These are phyloP conservation scores for Cymbopogon flexuosus DNA, from an alignment of 202 grass and related monocot genomes.

Conservation along the genomic window DNA sequence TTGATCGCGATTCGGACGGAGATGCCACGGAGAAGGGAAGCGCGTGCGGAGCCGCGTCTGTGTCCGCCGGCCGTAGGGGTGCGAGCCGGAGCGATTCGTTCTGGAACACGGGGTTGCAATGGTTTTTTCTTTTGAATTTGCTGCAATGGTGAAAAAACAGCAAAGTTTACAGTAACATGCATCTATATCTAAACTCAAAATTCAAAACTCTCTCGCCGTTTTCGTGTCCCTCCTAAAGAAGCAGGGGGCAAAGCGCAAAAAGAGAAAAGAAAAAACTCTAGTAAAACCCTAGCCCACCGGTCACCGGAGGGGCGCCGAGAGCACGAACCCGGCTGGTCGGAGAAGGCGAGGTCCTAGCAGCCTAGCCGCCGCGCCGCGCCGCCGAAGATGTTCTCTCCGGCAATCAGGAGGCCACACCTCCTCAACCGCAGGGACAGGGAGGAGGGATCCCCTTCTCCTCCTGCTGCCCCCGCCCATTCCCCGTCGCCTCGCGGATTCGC, in stretches of 20 bases:
- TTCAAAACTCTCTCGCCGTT: background rate
- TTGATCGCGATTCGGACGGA: background rate
- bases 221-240: background rate
- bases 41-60: background rate
- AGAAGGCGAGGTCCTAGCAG: slow-evolving; percentile 12
- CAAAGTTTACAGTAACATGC: too few relatives aligned
- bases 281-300: slow-evolving; percentile 42
- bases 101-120: too few relatives aligned
- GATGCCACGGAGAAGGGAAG: background rate
- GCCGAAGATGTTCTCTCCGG: slow-evolving; percentile 77
- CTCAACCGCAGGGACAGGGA: slow-evolving; percentile 41
- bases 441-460: slow-evolving; percentile 29
- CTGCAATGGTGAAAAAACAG: too few relatives aligned
- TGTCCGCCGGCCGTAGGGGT: background rate
- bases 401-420: slow-evolving; percentile 55
- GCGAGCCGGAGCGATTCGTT: background rate
- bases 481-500: slow-evolving; percentile 28
- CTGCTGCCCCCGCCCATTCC: slow-evolving; percentile 28
- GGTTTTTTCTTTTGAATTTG: too few relatives aligned
- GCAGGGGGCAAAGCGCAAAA: slow-evolving; percentile 25
- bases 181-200: too few relatives aligned
- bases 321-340: slow-evolving; percentile 31
- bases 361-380: slow-evolving; percentile 9
- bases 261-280: slow-evolving; percentile 5
- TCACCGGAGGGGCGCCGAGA: background rate